Percentiles rank a stretch among this genome's conserved stretches.
Conservation (phyloP, 2,329 filamentous ascomycete genomes). For the Colletotrichum sansevieriae region DNA sequence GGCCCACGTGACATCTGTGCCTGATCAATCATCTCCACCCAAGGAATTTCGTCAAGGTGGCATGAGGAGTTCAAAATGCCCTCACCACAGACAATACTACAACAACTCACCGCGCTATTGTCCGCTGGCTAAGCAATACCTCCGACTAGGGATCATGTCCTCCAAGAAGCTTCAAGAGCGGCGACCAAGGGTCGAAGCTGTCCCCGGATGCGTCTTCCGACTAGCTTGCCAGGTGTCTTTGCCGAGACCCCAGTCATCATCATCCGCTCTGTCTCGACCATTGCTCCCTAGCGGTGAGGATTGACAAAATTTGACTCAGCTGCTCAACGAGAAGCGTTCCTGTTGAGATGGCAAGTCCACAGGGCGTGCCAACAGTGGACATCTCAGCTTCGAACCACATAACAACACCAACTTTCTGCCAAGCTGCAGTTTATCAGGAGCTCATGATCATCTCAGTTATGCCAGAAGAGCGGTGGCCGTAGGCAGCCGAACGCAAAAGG, state of each 20-base stretch:
- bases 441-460: conserved; percentile 37
- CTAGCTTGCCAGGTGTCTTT: conserved; percentile 37
- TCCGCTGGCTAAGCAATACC: background rate
- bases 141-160: background rate
- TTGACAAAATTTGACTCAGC: conserved; percentile 32
- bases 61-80: conserved; percentile 10
- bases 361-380: conserved; percentile 36
- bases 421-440: conserved; percentile 32
- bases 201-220: conserved; percentile 34
- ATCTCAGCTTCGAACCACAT: conserved; percentile 1
- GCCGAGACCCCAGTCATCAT: conserved; percentile 30
- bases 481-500: conserved; percentile 17
- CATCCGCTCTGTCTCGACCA: conserved; percentile 28
- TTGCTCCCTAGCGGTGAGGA: conserved; percentile 39
- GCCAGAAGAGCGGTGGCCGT: conserved; percentile 41
- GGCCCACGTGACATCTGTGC: conserved; percentile 25
- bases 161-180: conserved; percentile 20
- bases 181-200: conserved; percentile 28
- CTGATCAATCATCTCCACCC: conserved; percentile 6
- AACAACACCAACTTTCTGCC: conserved; percentile 29
- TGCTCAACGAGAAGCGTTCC: conserved; percentile 36
- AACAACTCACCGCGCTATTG: background rate
- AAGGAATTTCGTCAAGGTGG: conserved; percentile 2
- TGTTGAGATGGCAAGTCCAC: conserved; percentile 35
- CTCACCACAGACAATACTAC: background rate